Base-by-base conservation (phyloP, 148 eudicot species). In the Spergularia bocconei region DNA sequence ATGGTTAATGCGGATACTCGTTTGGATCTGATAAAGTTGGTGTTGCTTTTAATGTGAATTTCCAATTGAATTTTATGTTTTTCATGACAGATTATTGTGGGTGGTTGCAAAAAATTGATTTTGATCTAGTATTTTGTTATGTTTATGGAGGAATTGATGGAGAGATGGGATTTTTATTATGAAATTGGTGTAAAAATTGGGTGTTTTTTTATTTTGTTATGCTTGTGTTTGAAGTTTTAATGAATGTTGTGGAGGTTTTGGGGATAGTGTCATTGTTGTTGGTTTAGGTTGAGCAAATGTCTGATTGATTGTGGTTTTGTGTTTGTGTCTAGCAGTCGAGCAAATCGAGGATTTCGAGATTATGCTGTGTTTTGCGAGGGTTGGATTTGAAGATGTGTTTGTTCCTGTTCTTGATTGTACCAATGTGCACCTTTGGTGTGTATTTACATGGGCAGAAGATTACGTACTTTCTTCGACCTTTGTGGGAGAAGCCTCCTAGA, bases 401-500 rank as follows among this genome's bases (percentile, higher is more conserved):
- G 70, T 87, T 89, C 75, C 65, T 91, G 47, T 85, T 91, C 62
- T 73, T 91, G 38, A 67, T 91, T 63, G 69, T 87, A 36, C 91
- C 91, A 12, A 61, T 86, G 15, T 87, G 87, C 61, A 68, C 86
- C 55, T 65, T 82, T 39, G 80, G 72, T 20, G 25, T 83, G 60
- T 91, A 89, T 70, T 67, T 89, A 78, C 97, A 91, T 11, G 93
- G 97, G 7, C 97, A 87, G 81, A 91, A 91, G 79, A 85, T 91
- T 36, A 78, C 97, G 2, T 91, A 91, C 78, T 91, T 91, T 65
- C 82, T 91, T 7, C 86, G 97, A 47, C 97, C 97, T 1, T 70
- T 89, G n/a, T 91, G 97, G 97, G 93, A 89, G 77, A 76, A 85
- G 8, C 97, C 97, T 13, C 97, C 97, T 4, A 89, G 81, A 72